Percentiles rank a stretch among this genome's conserved stretches.
These are phyloP conservation scores for Edaphochlamys debaryana DNA, from an alignment of 139 green algal species.

Conservation along the genomic window DNA sequence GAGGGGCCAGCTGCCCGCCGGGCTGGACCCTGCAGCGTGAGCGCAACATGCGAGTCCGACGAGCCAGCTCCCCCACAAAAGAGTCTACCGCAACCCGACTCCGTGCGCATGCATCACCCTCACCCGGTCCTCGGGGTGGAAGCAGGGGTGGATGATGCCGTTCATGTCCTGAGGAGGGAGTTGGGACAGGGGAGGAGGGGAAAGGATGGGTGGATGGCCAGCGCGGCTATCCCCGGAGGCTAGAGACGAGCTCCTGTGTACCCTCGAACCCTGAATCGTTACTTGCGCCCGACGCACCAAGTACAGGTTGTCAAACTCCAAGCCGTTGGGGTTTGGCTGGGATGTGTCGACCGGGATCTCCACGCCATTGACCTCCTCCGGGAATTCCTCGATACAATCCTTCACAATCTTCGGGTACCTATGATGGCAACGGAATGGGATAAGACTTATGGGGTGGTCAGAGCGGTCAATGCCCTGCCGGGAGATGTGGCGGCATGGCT, in stretches of 20 bases:
- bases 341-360: conserved; percentile 91
- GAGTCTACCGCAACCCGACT: no score
- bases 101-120: no score
- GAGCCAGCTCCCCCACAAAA: no score
- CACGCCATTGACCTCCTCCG: conserved; percentile 77
- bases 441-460: background rate
- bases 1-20: no score
- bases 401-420: conserved; percentile 97
- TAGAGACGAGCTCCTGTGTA: no score
- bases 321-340: conserved; percentile 94
- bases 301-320: conserved; percentile 99
- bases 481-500: no score
- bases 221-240: no score
- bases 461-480: background rate
- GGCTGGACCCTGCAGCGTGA: no score
- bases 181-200: background rate
- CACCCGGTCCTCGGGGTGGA: conserved; percentile 97
- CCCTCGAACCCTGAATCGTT: no score
- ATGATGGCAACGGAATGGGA: background rate
- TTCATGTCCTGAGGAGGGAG: conserved; percentile 94
- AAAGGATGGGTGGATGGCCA: no score
- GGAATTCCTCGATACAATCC: conserved; percentile 91
- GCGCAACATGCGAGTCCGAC: no score
- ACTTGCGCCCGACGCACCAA: no score
- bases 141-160: conserved; percentile 99